A percentile compares a stretch with the other conserved stretches of the same genome.
These are phyloP conservation scores for Coniella lustricola DNA, from an alignment of 2,329 filamentous ascomycete species.

Conservation along the genomic window DNA sequence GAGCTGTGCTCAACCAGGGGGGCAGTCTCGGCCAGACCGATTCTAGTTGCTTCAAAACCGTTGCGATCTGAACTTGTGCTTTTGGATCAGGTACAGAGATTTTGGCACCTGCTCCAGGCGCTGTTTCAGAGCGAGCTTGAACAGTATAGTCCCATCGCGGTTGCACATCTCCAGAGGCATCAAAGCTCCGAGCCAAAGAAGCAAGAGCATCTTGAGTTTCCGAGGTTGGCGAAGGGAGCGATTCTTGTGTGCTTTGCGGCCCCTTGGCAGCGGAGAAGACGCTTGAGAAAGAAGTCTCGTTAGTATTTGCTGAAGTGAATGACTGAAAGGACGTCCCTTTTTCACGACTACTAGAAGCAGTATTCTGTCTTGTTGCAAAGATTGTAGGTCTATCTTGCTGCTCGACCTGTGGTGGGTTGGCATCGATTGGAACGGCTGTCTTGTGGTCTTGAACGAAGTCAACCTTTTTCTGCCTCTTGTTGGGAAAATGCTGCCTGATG, in stretches of 20 bases:
- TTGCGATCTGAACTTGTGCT: neutral
- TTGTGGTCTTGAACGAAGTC: too few relatives aligned
- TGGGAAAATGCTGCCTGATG: too few relatives aligned
- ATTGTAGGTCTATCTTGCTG: too few relatives aligned
- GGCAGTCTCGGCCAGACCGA: slow-evolving; percentile 23
- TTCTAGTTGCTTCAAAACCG: neutral
- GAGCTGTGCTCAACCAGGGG: slow-evolving; percentile 33
- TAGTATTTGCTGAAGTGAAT: slow-evolving; percentile 26
- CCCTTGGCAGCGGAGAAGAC: slow-evolving; percentile 27
- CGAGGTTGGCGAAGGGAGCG: slow-evolving; percentile 16
- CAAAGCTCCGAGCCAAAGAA: neutral
- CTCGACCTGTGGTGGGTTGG: too few relatives aligned
- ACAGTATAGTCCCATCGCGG: too few relatives aligned
- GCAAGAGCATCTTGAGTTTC: neutral
- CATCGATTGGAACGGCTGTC: too few relatives aligned
- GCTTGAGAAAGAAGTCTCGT: slow-evolving; percentile 24
- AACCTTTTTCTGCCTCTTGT: too few relatives aligned
- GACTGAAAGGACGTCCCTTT: slow-evolving; percentile 20
- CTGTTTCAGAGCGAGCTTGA: too few relatives aligned
- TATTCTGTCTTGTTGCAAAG: too few relatives aligned
- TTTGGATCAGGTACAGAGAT: neutral
- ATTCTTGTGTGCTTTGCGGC: slow-evolving; percentile 27
- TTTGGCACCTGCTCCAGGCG: too few relatives aligned
- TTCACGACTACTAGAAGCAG: neutral
- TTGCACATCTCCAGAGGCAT: neutral